Evolutionary conservation across 1,284 basidiomycete genomes (phyloP).

Genomic region (Acaromyces ingoldii): DNA sequence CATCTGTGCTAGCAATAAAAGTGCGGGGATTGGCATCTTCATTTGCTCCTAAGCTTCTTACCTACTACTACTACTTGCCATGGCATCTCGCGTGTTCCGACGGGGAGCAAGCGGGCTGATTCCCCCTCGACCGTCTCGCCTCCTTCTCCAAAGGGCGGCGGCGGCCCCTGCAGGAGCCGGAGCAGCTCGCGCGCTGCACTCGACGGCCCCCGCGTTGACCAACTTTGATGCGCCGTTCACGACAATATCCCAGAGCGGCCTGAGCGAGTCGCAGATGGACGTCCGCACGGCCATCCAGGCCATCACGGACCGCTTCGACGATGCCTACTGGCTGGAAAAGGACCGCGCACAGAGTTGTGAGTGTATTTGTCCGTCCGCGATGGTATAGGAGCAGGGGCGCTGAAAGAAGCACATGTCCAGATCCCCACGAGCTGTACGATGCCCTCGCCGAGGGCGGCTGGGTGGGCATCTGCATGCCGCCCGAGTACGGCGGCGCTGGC

Average conservation of each 20-base stretch:
- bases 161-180: no score
- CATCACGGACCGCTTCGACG: conserved; percentile 21
- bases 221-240: conserved; percentile 5
- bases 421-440: conserved; percentile 36
- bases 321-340: conserved; percentile 28
- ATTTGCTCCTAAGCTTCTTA: no score
- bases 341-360: conserved; percentile 10
- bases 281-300: conserved; percentile 22
- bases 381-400: background rate
- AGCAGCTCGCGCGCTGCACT: no score
- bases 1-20: no score
- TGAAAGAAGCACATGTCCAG: conserved; percentile 9
- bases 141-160: background rate
- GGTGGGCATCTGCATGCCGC: conserved; percentile 34
- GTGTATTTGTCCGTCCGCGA: background rate
- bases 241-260: conserved; percentile 24
- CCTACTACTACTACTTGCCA: no score
- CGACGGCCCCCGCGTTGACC: no score
- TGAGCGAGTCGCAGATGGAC: conserved; percentile 30
- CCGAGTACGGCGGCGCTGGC: conserved; percentile 44
- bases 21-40: no score
- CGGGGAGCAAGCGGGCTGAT: no score
- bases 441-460: conserved; percentile 20
- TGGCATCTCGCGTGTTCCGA: no score
- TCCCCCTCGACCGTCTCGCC: background rate